Base-by-base conservation (phyloP, 495 filamentous ascomycete species). In the Staphylotrichum longicolle region DNA sequence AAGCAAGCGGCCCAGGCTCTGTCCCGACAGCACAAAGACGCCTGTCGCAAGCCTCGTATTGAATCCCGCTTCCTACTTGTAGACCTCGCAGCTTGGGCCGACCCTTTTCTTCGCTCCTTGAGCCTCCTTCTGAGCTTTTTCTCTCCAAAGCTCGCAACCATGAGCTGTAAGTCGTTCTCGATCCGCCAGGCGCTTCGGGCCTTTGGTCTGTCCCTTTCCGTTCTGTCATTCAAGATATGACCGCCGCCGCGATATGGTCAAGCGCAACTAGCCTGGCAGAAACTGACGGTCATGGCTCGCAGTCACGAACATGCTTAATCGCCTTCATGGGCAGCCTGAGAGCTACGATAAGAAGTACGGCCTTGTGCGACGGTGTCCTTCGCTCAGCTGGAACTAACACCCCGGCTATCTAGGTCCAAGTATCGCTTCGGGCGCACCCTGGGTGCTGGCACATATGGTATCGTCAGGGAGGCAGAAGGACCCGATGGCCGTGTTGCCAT, bases 301-400 rank as follows among this genome's bases (percentile, higher is more conserved):
- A 96, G 92, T 97, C 74, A 79, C 90, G 57, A 88, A 82, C 68
- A 96, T 98, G 90, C 82, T 99, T 68, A 97, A 93, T 79, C 96
- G 96, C 84, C 88, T 99, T 66, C 91, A 93, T 63, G 93, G 93
- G 69, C 94, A 99, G 80, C 94, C 94, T 56, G 90, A 96, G 69
- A 96, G 89, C 79, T 99, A 99, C 78, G 94, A 98, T 75, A 96
- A 91, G 76, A 99, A 99, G 91, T 96, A 73, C 67, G 82, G 40
- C 52, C 2, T 32, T 7, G 1, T 41, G 15, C 10, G n/a, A 42
- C 40, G 9, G 49, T 45, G 33, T 41, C 59, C 20, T 33, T 11
- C 33, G n/a, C 63, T 47, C 39, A 14, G 40, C 11, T 46, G 15
- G 42, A 57, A 47, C 65, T 69, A 46, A 68, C 68, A 57, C 59